Conservation (phyloP, 441 rosid genomes). For the Gossypium davidsonii region DNA sequence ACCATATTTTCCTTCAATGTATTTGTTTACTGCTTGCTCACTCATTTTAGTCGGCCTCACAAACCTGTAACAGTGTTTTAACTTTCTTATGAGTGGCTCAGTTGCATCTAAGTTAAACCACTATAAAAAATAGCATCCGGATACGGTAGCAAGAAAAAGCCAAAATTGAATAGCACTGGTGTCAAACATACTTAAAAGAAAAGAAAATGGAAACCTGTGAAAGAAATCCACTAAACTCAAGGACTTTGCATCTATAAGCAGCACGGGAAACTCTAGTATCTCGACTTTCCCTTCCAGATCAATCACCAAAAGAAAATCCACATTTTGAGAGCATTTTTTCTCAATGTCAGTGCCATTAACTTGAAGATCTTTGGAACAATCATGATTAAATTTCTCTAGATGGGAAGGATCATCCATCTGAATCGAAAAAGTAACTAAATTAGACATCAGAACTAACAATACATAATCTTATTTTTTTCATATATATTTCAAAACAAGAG, state of each 20-base stretch:
- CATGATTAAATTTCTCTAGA: slow-evolving; percentile 69
- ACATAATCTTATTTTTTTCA: neutral
- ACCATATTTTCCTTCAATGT: slow-evolving; percentile 81
- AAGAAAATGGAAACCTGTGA: slow-evolving; percentile 52
- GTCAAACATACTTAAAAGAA: neutral
- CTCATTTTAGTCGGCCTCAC: slow-evolving; percentile 80
- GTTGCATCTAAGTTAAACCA: neutral
- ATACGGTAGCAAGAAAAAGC: neutral
- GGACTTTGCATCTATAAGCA: slow-evolving; percentile 64
- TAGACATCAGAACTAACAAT: slow-evolving; percentile 12
- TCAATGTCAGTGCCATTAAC: slow-evolving; percentile 37
- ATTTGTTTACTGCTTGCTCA: slow-evolving; percentile 59
- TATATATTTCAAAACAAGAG: neutral
- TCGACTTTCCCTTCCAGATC: slow-evolving; percentile 93
- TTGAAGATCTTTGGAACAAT: slow-evolving; percentile 49
- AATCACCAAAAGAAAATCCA: slow-evolving; percentile 70
- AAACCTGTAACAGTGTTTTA: slow-evolving; percentile 42
- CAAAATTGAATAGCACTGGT: no score
- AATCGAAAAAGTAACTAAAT: neutral
- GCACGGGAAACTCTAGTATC: slow-evolving; percentile 85
- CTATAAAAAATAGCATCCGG: neutral
- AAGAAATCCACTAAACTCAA: slow-evolving; percentile 62
- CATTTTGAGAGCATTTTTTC: slow-evolving; percentile 42
- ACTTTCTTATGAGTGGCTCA: neutral
- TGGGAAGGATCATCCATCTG: slow-evolving; percentile 75